phyloP scores from a whole-genome alignment of 1,139 yeast species.

The Yamadazyma dendronema region DNA sequence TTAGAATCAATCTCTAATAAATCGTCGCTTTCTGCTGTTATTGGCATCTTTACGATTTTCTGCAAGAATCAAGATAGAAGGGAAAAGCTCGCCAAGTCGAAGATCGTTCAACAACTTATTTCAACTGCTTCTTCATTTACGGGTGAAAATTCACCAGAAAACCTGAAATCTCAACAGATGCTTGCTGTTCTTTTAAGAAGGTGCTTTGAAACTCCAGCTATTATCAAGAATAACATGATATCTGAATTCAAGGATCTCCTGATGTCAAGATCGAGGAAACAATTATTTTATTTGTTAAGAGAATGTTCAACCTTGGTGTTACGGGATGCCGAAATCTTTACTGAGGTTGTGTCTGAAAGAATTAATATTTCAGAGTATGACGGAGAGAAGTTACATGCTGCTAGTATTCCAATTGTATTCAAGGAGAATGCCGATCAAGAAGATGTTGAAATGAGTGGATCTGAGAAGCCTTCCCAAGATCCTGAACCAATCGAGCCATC shows the following conservation, averaged over 20 bases:
- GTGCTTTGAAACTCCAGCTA: conserved; percentile 61
- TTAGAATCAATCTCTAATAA: conserved; percentile 40
- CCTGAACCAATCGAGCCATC: conserved; percentile 28
- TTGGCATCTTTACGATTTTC: conserved; percentile 52
- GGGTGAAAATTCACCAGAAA: conserved; percentile 5
- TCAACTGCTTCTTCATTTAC: conserved; percentile 11
- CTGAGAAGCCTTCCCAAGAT: conserved; percentile 12
- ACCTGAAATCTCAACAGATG: conserved; percentile 14
- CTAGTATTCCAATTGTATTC: conserved; percentile 18
- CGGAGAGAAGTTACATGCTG: conserved; percentile 22
- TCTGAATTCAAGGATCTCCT: conserved; percentile 37
- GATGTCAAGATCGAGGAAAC: conserved; percentile 33
- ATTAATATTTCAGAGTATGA: conserved; percentile 50
- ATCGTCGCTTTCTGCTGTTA: conserved; percentile 48
- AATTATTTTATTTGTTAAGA: conserved; percentile 51
- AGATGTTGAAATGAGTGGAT: conserved; percentile 39
- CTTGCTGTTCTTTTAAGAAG: conserved; percentile 54
- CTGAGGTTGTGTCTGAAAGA: conserved; percentile 50
- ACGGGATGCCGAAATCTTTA: conserved; percentile 56
- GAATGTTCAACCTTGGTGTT: conserved; percentile 57
- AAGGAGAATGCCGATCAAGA: conserved; percentile 16
- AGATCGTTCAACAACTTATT: conserved; percentile 24
- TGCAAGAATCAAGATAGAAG: conserved; percentile 44
- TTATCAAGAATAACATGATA: conserved; percentile 49
- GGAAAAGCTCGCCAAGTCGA: conserved; percentile 41